Conservation (phyloP, 2,329 filamentous ascomycete genomes). For the Sporothrix humicola region DNA sequence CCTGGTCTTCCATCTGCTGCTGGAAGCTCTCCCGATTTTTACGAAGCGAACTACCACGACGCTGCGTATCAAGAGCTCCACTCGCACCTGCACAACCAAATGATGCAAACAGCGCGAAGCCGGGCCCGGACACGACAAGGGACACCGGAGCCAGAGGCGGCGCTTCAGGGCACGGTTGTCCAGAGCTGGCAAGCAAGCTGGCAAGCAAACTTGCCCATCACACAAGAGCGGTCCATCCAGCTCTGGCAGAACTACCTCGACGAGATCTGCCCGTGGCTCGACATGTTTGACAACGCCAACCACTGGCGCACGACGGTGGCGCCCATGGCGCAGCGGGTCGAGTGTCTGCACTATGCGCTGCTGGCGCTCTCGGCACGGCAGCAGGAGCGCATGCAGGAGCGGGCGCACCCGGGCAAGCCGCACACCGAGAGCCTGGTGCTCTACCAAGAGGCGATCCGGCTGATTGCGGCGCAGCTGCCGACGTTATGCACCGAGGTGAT, state of each 20-base stretch:
- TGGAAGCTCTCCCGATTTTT: too few relatives aligned
- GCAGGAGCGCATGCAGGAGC: background rate
- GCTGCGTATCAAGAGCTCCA: too few relatives aligned
- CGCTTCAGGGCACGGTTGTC: too few relatives aligned
- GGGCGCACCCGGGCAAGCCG: background rate
- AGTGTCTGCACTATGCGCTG: background rate
- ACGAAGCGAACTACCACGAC: too few relatives aligned
- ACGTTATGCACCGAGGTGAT: background rate
- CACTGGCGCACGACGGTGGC: slow-evolving; percentile 2
- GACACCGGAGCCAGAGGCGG: too few relatives aligned
- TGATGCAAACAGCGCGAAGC: too few relatives aligned
- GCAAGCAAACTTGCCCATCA: too few relatives aligned
- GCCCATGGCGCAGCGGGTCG: slow-evolving; percentile 8
- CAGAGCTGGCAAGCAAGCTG: too few relatives aligned
- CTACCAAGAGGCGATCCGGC: background rate
- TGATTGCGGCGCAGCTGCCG: background rate
- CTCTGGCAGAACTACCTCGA: slow-evolving; percentile 14
- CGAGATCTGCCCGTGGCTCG: slow-evolving; percentile 1
- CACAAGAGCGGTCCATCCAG: too few relatives aligned
- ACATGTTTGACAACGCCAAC: slow-evolving; percentile 4
- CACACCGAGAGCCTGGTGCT: background rate
- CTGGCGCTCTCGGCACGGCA: background rate
- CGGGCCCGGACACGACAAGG: too few relatives aligned
- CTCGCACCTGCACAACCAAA: too few relatives aligned
- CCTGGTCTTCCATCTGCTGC: too few relatives aligned